These are phyloP conservation scores for Geosiphon pyriformis DNA, from an alignment of 192 early-diverging fungal genomes.

Conservation along the genomic window DNA sequence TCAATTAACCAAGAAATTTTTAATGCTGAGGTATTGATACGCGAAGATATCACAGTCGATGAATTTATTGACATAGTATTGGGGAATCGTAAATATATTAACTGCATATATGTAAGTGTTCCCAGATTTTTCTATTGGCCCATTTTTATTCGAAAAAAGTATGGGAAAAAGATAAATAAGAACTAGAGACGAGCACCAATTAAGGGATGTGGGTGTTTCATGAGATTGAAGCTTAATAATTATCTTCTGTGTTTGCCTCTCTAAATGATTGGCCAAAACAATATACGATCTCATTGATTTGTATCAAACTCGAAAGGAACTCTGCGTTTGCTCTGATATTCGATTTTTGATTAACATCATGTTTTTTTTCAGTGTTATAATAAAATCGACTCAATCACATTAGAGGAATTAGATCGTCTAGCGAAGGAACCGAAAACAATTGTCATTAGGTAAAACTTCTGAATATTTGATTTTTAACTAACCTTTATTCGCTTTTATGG, in stretches of 20 bases:
- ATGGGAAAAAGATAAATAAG: too few species aligned
- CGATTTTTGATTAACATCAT: neutral
- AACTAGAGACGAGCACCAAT: too few species aligned
- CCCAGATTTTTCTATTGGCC: neutral
- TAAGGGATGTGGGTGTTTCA: too few species aligned
- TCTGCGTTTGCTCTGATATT: too few species aligned
- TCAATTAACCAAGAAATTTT: constrained; percentile 61
- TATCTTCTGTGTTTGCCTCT: too few species aligned
- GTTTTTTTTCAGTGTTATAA: constrained; percentile 64
- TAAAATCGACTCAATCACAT: constrained; percentile 94
- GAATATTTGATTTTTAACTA: too few species aligned
- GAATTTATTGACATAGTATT: constrained; percentile 99
- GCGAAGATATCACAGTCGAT: constrained; percentile 94
- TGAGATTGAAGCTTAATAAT: too few species aligned
- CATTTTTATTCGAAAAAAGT: too few species aligned
- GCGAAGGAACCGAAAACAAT: constrained; percentile 88
- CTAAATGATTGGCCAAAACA: too few species aligned
- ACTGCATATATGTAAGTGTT: constrained; percentile 79
- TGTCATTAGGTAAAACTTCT: constrained; percentile 63
- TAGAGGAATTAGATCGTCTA: constrained; percentile 91
- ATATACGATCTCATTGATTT: too few species aligned
- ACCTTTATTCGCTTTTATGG: too few species aligned
- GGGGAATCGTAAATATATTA: constrained; percentile 93
- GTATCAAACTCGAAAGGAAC: too few species aligned
- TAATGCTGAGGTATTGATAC: constrained; percentile 94